Evolutionary conservation across 106 monocot genomes (phyloP).

Genomic region (Dendrobium officinale): DNA sequence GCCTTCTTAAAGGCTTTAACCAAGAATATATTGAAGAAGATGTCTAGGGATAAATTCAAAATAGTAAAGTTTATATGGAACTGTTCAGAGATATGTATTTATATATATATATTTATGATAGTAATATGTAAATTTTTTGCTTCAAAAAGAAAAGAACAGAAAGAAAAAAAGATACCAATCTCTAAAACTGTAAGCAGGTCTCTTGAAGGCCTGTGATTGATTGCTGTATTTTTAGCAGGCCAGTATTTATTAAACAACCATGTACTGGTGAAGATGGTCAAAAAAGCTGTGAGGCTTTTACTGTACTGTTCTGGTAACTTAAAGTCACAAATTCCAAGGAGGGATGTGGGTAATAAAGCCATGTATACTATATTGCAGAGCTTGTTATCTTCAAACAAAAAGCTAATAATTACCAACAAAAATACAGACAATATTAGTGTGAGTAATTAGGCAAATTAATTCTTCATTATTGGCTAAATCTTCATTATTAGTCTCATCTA

Average conservation of each 20-base stretch:
- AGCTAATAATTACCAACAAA: no score
- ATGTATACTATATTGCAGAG: no score
- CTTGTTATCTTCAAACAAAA: no score
- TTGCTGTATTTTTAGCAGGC: constrained; percentile 1
- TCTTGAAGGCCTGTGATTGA: constrained; percentile 1
- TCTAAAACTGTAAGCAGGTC: not conserved
- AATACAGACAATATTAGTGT: no score
- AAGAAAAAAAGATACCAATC: not conserved
- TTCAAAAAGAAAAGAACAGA: not conserved
- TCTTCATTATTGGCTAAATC: no score
- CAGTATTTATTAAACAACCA: not conserved
- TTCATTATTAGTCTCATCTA: no score
- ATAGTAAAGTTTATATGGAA: not conserved
- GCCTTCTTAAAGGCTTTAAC: no score
- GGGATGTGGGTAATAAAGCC: no score
- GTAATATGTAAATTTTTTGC: not conserved
- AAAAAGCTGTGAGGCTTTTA: not conserved
- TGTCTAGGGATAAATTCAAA: no score
- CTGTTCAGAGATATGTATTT: not conserved
- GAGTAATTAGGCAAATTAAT: no score
- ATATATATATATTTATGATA: not conserved
- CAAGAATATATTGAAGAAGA: no score
- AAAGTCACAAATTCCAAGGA: no score
- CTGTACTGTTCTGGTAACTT: not conserved
- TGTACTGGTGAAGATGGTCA: not conserved